phyloP scores from a whole-genome alignment of 1,284 basidiomycete species.

The Apiotrichum domesticum region DNA sequence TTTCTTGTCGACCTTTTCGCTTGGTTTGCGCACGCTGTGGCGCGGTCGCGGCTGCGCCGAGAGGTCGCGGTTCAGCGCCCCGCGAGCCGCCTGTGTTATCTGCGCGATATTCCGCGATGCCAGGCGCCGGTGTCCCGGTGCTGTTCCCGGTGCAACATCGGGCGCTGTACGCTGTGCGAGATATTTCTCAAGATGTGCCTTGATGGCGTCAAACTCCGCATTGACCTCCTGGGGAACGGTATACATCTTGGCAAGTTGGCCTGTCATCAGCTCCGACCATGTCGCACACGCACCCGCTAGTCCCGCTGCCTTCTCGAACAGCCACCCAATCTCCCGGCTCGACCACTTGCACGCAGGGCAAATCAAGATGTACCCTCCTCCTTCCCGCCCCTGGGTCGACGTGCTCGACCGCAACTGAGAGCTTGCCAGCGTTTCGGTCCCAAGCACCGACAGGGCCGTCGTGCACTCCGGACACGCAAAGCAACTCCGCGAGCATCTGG shows the following conservation, averaged over 20 bases:
- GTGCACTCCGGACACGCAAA: constrained; percentile 90
- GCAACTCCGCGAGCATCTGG: constrained; percentile 93
- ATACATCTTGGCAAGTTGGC: constrained; percentile 79
- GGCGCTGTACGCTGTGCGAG: constrained; percentile 22
- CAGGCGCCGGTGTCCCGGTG: background rate
- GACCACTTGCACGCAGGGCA: constrained; percentile 95
- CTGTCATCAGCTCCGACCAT: constrained; percentile 48
- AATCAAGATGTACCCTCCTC: constrained; percentile 71
- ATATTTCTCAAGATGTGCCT: constrained; percentile 90
- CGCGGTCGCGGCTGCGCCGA: background rate
- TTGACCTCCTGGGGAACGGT: constrained; percentile 71
- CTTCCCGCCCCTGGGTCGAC: constrained; percentile 48
- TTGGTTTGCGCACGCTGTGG: background rate
- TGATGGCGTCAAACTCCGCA: constrained; percentile 80
- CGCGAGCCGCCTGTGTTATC: constrained; percentile 39
- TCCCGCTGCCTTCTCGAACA: constrained; percentile 92
- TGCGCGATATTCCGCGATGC: constrained; percentile 42
- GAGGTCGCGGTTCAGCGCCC: constrained; percentile 33
- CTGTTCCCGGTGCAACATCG: constrained; percentile 6
- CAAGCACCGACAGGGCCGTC: constrained; percentile 78
- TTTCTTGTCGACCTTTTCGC: constrained; percentile 11
- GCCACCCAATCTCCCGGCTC: constrained; percentile 79
- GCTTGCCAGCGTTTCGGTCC: constrained; percentile 55
- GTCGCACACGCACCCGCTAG: constrained; percentile 62
- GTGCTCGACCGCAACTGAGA: constrained; percentile 29